A percentile compares a stretch with the other conserved stretches of the same genome.
phyloP scores from a whole-genome alignment of 2,329 filamentous ascomycete genomes.

The Alternaria infectoria region DNA sequence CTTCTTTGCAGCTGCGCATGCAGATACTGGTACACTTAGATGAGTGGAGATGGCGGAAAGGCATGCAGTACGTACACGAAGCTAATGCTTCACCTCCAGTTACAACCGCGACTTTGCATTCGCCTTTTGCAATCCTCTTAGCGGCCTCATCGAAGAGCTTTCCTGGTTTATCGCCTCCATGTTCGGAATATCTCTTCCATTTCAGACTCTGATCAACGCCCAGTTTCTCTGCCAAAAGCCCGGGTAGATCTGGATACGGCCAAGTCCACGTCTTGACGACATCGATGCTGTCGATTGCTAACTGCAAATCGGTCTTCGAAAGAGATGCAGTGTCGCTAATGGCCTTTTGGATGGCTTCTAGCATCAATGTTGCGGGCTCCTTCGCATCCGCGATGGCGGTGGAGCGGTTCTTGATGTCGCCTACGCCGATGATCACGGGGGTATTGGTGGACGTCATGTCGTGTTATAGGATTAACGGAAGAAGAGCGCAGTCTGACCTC shows the following conservation, averaged over 20 bases:
- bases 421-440: slow-evolving; percentile 68
- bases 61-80: slow-evolving; percentile 52
- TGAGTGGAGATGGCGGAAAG: neutral
- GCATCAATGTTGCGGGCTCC: slow-evolving; percentile 66
- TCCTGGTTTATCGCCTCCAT: slow-evolving; percentile 69
- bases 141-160: slow-evolving; percentile 69
- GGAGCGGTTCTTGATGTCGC: slow-evolving; percentile 66
- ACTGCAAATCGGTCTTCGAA: slow-evolving; percentile 46
- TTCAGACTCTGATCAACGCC: slow-evolving; percentile 53
- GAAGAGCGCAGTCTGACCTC: neutral
- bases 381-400: slow-evolving; percentile 58
- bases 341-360: slow-evolving; percentile 61
- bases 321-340: slow-evolving; percentile 57
- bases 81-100: slow-evolving; percentile 71
- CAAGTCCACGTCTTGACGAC: slow-evolving; percentile 71
- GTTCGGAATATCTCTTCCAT: slow-evolving; percentile 60
- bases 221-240: slow-evolving; percentile 59
- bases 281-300: slow-evolving; percentile 63
- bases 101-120: slow-evolving; percentile 64
- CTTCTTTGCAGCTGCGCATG: slow-evolving; percentile 59
- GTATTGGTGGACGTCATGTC: neutral
- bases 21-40: slow-evolving; percentile 49
- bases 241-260: slow-evolving; percentile 67
- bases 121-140: slow-evolving; percentile 59
- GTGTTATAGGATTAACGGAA: neutral